Base-by-base conservation (phyloP, 306 rosid species). In the Pyrus communis region DNA sequence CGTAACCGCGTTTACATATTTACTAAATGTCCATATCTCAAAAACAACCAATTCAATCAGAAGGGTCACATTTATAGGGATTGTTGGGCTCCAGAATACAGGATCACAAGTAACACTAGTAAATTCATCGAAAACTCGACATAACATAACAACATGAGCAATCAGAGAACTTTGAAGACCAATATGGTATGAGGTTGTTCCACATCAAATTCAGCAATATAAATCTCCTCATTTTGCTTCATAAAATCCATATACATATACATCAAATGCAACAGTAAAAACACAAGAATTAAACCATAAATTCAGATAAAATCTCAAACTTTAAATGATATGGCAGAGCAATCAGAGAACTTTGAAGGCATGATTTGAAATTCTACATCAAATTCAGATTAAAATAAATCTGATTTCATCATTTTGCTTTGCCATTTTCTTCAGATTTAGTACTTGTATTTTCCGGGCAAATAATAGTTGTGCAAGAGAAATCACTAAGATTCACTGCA, bases 271-370 rank as follows among this genome's bases (percentile, higher is more conserved):
- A 57, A 21, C 28, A 57, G 28, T 31, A 57, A 9, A n/a, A 57
- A 9, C 28, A 57, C 55, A 49, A 15, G 19, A 49, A 49, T 5
- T 15, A 5, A 49, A 15, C 55, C 2, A 15, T 49, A 4, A 15
- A 49, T 49, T 49, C 19, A 27, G 33, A 27, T 4, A 30, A 35
- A 38, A 22, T 71, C 65, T 52, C 21, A 19, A 7, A 4, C 21
- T 54, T 13, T n/a, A 6, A 6, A 33, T 38, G 55, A 58, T 38
- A 4, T 73, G 55, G 77, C 75, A 67, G 64, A 76, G 85, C 84
- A 86, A 86, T 78, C 89, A 83, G 89, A 78, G 89, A 86, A 86
- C 89, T 86, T 81, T 86, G 84, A 83, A 83, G 85, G 78, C 87
- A 69, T 59, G 75, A 38, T 78, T 70, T 31, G 22, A 55, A 42